Conservation (phyloP, 2,329 filamentous ascomycete genomes). For the Beauveria pseudobassiana region DNA sequence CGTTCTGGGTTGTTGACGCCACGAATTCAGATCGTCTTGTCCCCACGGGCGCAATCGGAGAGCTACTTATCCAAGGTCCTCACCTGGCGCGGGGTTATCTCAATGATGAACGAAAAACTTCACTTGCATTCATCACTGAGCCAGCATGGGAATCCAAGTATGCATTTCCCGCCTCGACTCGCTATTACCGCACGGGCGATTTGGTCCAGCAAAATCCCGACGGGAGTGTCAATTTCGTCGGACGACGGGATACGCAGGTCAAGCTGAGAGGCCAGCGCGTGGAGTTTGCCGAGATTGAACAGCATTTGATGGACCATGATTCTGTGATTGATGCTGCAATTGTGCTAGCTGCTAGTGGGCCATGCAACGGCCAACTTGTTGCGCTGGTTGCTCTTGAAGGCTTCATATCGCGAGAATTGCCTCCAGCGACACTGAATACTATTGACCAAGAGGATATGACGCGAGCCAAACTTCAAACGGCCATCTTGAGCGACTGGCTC, state of each 20-base stretch:
- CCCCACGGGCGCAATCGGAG: conserved; percentile 19
- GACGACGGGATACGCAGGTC: conserved; percentile 17
- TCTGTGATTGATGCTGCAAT: neutral
- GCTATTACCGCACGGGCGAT: conserved; percentile 16
- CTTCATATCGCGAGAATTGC: neutral
- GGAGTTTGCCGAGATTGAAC: conserved; percentile 18
- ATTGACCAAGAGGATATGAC: conserved; percentile 1
- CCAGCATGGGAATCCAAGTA: neutral
- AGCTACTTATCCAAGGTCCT: conserved; percentile 31
- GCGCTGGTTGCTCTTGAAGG: conserved; percentile 6
- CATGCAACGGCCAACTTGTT: neutral
- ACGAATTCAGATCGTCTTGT: conserved; percentile 13
- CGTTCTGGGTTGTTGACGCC: conserved; percentile 16
- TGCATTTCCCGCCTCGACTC: neutral
- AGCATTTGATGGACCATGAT: conserved; percentile 8
- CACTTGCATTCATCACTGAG: conserved; percentile 16
- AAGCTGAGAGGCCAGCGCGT: conserved; percentile 20
- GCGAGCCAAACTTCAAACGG: neutral
- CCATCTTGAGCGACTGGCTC: neutral
- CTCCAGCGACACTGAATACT: neutral
- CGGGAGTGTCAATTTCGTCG: conserved; percentile 14
- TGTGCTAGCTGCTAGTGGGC: conserved; percentile 1
- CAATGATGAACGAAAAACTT: conserved; percentile 25
- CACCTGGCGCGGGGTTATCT: conserved; percentile 41
- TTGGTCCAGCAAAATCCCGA: conserved; percentile 12